A percentile compares a stretch with the other conserved stretches of the same genome.
Conservation (phyloP, 768 basidiomycete species). For the Termitomyces sp. region DNA sequence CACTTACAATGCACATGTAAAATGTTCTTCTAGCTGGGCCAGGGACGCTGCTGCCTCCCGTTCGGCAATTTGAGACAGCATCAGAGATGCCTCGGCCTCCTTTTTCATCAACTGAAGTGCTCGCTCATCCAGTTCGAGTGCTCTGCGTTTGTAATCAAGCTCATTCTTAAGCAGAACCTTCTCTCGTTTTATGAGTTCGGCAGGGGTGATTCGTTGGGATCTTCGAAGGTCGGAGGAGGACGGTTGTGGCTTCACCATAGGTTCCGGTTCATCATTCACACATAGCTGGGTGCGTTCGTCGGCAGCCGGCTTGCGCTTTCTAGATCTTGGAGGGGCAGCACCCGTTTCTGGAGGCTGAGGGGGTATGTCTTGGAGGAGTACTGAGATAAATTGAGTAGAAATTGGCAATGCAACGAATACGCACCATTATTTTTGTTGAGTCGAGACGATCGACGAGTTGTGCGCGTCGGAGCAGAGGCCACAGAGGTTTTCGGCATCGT, state of each 20-base stretch:
- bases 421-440: constrained; percentile 23
- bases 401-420: not conserved
- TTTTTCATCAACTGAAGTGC: constrained; percentile 34
- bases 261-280: constrained; percentile 7
- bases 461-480: constrained; percentile 7
- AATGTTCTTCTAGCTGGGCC: constrained; percentile 58
- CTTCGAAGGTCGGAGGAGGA: constrained; percentile 29
- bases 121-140: constrained; percentile 40
- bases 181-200: constrained; percentile 39
- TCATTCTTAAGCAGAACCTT: constrained; percentile 35
- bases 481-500: constrained; percentile 22
- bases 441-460: constrained; percentile 29
- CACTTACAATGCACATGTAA: constrained; percentile 62
- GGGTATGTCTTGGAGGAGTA: constrained; percentile 3
- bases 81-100: constrained; percentile 39
- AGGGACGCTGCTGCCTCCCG: constrained; percentile 43
- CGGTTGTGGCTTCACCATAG: constrained; percentile 16
- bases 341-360: constrained; percentile 4
- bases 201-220: constrained; percentile 38
- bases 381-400: not conserved
- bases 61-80: constrained; percentile 42
- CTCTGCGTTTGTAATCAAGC: constrained; percentile 36
- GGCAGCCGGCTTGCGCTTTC: constrained; percentile 12
- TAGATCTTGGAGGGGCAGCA: constrained; percentile 10
- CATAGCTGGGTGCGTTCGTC: constrained; percentile 2